phyloP scores from a whole-genome alignment of 208 protist genomes.

The Crithidia fasciculata region DNA sequence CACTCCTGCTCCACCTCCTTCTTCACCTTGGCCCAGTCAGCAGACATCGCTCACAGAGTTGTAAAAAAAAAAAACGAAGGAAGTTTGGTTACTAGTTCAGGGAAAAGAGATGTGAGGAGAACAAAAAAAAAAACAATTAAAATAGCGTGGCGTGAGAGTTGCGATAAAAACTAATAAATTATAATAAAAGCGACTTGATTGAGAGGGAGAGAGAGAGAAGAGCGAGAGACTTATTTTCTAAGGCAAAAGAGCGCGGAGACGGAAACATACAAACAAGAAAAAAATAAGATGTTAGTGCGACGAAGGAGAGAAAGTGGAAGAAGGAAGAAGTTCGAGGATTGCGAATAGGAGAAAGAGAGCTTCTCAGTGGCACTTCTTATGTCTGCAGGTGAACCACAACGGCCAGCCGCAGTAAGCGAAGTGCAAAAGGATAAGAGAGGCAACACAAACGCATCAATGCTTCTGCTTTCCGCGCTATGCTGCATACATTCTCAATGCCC shows the following conservation, averaged over 20 bases:
- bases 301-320: too few relatives aligned
- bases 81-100: background rate
- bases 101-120: background rate
- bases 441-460: too few relatives aligned
- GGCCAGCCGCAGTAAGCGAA: too few relatives aligned
- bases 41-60: background rate
- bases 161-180: background rate
- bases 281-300: too few relatives aligned
- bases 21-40: conserved; percentile 63
- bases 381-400: too few relatives aligned
- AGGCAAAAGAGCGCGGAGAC: background rate
- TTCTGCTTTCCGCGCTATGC: too few relatives aligned
- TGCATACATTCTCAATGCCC: background rate
- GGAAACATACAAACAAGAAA: background rate
- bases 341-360: too few relatives aligned
- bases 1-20: conserved; percentile 71
- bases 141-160: background rate
- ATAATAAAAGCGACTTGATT: background rate
- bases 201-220: background rate
- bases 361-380: too few relatives aligned
- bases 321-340: too few relatives aligned
- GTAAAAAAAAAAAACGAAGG: conserved; percentile 13
- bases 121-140: background rate
- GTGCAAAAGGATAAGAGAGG: background rate
- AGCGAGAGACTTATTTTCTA: conserved; percentile 1